Conservation (phyloP, 805 yeast species). For the Ogataea nonfermentans region DNA sequence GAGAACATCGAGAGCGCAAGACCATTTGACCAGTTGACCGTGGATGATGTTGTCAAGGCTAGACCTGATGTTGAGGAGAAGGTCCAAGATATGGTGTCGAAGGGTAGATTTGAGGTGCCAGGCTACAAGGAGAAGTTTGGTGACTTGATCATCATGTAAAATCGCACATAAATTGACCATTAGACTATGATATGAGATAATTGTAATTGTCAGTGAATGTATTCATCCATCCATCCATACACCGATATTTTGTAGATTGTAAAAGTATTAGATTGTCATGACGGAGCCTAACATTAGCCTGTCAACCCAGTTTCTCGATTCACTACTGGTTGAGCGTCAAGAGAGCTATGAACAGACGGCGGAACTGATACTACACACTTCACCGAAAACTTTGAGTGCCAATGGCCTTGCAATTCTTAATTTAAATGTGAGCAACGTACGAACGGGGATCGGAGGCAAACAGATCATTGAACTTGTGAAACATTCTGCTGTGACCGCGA, state of each 20-base stretch:
- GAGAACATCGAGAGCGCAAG: constrained; percentile 94
- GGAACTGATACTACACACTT: constrained; percentile 41
- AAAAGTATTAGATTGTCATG: background rate
- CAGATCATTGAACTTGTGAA: constrained; percentile 58
- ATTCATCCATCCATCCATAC: background rate
- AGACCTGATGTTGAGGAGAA: constrained; percentile 97
- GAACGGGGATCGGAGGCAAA: constrained; percentile 81
- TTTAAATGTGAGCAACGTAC: constrained; percentile 54
- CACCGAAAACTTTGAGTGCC: constrained; percentile 65
- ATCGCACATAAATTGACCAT: constrained; percentile 11
- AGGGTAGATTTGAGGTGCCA: constrained; percentile 97
- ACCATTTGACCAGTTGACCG: constrained; percentile 95
- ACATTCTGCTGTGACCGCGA: constrained; percentile 43
- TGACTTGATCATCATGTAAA: constrained; percentile 86
- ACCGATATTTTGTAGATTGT: background rate
- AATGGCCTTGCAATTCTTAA: constrained; percentile 77
- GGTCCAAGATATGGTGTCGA: constrained; percentile 90
- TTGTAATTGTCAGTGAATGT: too few relatives aligned
- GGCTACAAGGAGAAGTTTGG: constrained; percentile 99
- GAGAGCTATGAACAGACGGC: constrained; percentile 52
- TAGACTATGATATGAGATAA: constrained; percentile 9
- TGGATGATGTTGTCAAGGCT: constrained; percentile 91
- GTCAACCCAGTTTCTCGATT: constrained; percentile 37
- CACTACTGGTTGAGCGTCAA: constrained; percentile 46
- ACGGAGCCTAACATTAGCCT: constrained; percentile 23